These are phyloP conservation scores for Cryptococcus neoformans DNA, from an alignment of 1,284 basidiomycete species.

Conservation along the genomic window DNA sequence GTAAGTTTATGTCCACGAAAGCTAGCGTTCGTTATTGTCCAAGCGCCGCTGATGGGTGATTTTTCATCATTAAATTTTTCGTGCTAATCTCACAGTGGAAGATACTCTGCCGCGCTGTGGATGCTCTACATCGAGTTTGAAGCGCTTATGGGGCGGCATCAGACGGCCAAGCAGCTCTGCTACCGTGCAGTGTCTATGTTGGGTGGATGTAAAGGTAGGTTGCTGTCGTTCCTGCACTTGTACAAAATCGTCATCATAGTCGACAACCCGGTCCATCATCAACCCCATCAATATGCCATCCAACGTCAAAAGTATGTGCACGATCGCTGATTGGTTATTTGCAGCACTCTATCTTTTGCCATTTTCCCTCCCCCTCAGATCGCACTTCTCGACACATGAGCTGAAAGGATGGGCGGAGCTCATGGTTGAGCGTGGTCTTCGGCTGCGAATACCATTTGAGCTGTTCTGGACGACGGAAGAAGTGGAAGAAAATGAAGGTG, in stretches of 20 bases:
- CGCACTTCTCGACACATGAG: conserved; percentile 64
- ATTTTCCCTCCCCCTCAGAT: conserved; percentile 65
- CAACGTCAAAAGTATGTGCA: too few relatives aligned
- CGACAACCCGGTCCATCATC: conserved; percentile 32
- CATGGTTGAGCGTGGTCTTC: conserved; percentile 77
- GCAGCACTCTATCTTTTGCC: conserved; percentile 81
- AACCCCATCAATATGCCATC: conserved; percentile 53
- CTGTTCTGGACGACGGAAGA: conserved; percentile 52
- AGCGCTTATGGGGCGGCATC: conserved; percentile 59
- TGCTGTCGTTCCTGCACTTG: conserved; percentile 52
- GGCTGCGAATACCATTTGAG: conserved; percentile 66
- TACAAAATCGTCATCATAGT: conserved; percentile 34
- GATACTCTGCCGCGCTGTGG: conserved; percentile 58
- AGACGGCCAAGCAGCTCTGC: conserved; percentile 70
- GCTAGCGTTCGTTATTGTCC: too few relatives aligned
- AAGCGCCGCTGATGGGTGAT: neutral
- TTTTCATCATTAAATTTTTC: neutral
- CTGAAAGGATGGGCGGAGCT: conserved; percentile 66
- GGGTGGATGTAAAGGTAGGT: conserved; percentile 44
- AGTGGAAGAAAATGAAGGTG: conserved; percentile 49
- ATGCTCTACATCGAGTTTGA: conserved; percentile 78
- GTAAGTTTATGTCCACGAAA: conserved; percentile 16
- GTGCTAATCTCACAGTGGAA: conserved; percentile 18
- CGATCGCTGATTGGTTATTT: neutral
- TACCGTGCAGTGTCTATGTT: conserved; percentile 72